Percentiles rank a stretch among this genome's conserved stretches.
These are phyloP conservation scores for Pleurotus ostreatus DNA, from an alignment of 768 basidiomycete species.

Conservation along the genomic window DNA sequence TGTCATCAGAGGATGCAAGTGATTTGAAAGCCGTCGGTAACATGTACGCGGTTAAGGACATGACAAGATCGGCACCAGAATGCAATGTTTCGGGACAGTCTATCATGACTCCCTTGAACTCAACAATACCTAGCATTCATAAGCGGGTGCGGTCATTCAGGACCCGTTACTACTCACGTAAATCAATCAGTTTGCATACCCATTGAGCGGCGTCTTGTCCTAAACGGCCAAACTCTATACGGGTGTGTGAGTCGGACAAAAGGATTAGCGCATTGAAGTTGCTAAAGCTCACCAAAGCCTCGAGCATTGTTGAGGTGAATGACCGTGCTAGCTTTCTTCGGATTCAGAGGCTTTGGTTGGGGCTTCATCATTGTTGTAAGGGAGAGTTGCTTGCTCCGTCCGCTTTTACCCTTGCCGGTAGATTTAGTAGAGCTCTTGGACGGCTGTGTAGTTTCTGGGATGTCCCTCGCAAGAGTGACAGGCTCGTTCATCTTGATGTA, in stretches of 20 bases:
- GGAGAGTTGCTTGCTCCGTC: constrained; percentile 52
- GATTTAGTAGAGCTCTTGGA: constrained; percentile 12
- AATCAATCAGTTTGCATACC: constrained; percentile 72
- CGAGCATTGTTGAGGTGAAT: constrained; percentile 61
- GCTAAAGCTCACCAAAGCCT: constrained; percentile 54
- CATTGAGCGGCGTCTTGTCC: constrained; percentile 67
- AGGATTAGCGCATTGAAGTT: too few species aligned
- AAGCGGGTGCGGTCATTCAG: too few species aligned
- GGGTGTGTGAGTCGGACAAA: not conserved
- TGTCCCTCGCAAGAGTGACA: constrained; percentile 55
- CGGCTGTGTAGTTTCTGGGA: constrained; percentile 24
- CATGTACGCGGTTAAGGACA: constrained; percentile 73
- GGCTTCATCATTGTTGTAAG: constrained; percentile 65
- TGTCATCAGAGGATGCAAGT: constrained; percentile 24
- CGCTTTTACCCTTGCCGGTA: constrained; percentile 16
- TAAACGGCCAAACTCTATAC: constrained; percentile 71
- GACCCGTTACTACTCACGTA: constrained; percentile 37
- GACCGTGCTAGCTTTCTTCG: constrained; percentile 54
- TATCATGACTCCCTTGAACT: constrained; percentile 63
- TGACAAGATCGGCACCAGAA: constrained; percentile 73
- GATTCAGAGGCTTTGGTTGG: constrained; percentile 42
- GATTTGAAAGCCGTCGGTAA: constrained; percentile 64
- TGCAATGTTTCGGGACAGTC: constrained; percentile 72
- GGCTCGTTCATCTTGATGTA: constrained; percentile 66
- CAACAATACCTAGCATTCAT: constrained; percentile 47